Conservation (phyloP, 2,329 filamentous ascomycete genomes). For the Ceratocystis smalleyi region DNA sequence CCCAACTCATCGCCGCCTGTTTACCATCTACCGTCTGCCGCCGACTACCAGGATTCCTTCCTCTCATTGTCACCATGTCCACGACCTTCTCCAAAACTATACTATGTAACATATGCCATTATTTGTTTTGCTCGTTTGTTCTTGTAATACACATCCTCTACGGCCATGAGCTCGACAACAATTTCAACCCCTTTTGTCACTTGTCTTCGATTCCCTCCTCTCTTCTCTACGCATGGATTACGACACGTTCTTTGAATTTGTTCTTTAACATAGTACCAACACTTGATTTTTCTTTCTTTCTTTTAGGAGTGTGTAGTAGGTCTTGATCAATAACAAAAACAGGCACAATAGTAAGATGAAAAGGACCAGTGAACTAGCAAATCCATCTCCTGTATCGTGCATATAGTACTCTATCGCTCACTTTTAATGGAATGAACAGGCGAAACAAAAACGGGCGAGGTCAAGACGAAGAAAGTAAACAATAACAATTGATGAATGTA, state of each 20-base stretch:
- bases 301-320: neutral
- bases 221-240: neutral
- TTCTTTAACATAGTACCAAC: neutral
- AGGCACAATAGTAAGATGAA: neutral
- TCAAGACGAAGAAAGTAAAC: too few relatives aligned
- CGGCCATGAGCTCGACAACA: neutral
- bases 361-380: too few relatives aligned
- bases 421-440: neutral
- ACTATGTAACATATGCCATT: neutral
- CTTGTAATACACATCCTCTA: neutral
- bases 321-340: neutral
- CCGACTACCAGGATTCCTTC: neutral
- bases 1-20: neutral
- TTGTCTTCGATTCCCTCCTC: neutral
- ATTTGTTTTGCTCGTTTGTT: neutral
- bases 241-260: neutral
- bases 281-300: neutral
- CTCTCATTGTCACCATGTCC: neutral
- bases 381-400: too few relatives aligned
- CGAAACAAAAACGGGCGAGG: neutral
- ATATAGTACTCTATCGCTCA: neutral
- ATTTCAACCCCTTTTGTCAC: neutral
- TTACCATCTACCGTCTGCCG: neutral
- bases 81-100: neutral
- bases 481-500: constrained; percentile 6